Conservation (phyloP, 148 eudicot genomes). For the Cornus kousa region DNA sequence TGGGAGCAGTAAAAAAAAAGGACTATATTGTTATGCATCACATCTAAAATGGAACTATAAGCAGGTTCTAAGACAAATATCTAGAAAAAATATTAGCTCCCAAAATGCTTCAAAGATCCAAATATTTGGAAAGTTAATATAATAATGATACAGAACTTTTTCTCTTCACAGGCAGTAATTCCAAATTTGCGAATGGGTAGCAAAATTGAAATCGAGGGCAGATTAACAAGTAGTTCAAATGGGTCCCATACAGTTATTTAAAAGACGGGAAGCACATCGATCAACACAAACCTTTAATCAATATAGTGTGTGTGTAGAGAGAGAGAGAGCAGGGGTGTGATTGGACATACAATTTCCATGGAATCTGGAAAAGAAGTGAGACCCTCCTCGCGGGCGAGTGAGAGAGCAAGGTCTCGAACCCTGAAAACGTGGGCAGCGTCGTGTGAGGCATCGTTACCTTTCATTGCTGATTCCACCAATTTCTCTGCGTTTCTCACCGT, state of each 20-base stretch:
- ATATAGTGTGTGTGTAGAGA: background rate
- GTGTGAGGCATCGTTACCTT: slow-evolving; percentile 82
- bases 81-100: too few relatives aligned
- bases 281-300: background rate
- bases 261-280: background rate
- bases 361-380: slow-evolving; percentile 61
- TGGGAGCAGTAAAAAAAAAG: too few relatives aligned
- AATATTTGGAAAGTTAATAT: too few relatives aligned
- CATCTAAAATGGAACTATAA: too few relatives aligned
- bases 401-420: slow-evolving; percentile 80
- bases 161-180: too few relatives aligned
- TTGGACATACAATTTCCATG: slow-evolving; percentile 46
- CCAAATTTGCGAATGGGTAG: background rate
- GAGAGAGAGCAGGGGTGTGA: background rate
- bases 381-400: slow-evolving; percentile 71
- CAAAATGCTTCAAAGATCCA: too few relatives aligned
- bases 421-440: slow-evolving; percentile 85
- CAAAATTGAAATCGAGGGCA: background rate
- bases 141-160: too few relatives aligned
- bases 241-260: background rate
- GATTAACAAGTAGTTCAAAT: background rate
- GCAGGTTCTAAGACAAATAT: too few relatives aligned
- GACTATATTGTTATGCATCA: too few relatives aligned
- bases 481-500: slow-evolving; percentile 64
- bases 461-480: slow-evolving; percentile 58